Evolutionary conservation across 495 filamentous ascomycete genomes (phyloP).

Genomic region (Rhypophila decipiens): DNA sequence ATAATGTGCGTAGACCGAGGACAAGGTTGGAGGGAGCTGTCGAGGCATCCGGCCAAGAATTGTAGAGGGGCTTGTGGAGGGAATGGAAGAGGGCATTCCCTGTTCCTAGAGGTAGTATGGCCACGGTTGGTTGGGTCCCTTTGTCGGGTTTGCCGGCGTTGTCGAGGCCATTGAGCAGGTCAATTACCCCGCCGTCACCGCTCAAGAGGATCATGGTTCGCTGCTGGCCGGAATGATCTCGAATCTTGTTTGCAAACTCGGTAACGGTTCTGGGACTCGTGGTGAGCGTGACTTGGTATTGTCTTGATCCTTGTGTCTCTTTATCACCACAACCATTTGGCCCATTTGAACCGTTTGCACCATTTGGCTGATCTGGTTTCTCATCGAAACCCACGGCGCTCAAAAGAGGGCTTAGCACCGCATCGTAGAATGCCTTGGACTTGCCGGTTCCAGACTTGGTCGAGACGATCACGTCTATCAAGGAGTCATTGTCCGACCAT

Average conservation of each 20-base stretch:
- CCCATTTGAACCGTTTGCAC: too few relatives aligned
- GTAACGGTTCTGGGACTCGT: slow-evolving; percentile 51
- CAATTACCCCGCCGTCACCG: slow-evolving; percentile 79
- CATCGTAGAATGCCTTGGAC: slow-evolving; percentile 50
- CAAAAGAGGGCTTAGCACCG: slow-evolving; percentile 54
- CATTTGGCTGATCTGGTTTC: not conserved
- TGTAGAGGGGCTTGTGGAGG: slow-evolving; percentile 32
- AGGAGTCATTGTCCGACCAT: slow-evolving; percentile 26
- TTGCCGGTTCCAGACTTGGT: slow-evolving; percentile 62
- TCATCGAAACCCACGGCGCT: not conserved
- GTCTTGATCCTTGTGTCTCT: slow-evolving; percentile 3
- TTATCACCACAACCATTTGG: too few relatives aligned
- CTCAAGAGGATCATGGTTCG: slow-evolving; percentile 66
- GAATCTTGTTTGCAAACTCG: slow-evolving; percentile 46
- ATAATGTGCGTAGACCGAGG: slow-evolving; percentile 50
- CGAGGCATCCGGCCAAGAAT: not conserved
- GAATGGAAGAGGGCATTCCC: slow-evolving; percentile 85
- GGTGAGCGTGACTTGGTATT: slow-evolving; percentile 52
- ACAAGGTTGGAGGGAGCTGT: slow-evolving; percentile 31
- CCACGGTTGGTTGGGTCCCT: slow-evolving; percentile 47
- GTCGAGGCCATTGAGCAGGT: slow-evolving; percentile 60
- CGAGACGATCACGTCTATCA: slow-evolving; percentile 65
- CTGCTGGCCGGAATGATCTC: too few relatives aligned
- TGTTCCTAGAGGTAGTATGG: slow-evolving; percentile 71
- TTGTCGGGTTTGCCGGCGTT: not conserved